Evolutionary conservation across 768 basidiomycete species (phyloP).

Genomic region (Lactarius psammicola): DNA sequence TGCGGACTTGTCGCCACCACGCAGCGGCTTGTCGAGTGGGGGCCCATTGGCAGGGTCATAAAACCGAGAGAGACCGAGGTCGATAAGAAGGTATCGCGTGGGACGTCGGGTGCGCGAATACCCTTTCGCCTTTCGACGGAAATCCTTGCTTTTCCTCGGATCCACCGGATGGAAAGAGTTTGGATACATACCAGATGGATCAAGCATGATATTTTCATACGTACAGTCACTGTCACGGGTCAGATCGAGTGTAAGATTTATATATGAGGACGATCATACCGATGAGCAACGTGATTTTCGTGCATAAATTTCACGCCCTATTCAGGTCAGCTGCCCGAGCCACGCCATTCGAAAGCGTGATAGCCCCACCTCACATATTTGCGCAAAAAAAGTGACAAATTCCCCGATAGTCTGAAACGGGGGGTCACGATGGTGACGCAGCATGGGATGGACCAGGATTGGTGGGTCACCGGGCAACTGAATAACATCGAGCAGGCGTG

Average conservation of each 20-base stretch:
- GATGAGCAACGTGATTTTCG: conserved; percentile 29
- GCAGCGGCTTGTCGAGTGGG: conserved; percentile 34
- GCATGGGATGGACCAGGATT: conserved; percentile 32
- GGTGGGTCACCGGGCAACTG: not conserved
- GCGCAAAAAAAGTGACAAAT: conserved; percentile 30
- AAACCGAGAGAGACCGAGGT: conserved; percentile 37
- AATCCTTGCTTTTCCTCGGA: conserved; percentile 27
- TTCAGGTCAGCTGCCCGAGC: not conserved
- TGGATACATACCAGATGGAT: conserved; percentile 33
- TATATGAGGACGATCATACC: conserved; percentile 32
- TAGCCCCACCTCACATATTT: conserved; percentile 28
- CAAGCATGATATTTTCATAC: conserved; percentile 31
- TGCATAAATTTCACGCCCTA: conserved; percentile 32
- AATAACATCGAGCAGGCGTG: not conserved
- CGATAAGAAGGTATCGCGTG: conserved; percentile 38
- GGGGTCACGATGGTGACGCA: conserved; percentile 32
- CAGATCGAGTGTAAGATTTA: not conserved
- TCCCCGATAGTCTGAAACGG: conserved; percentile 30
- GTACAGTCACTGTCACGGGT: conserved; percentile 6
- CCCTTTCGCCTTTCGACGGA: conserved; percentile 28
- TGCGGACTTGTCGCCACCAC: conserved; percentile 43
- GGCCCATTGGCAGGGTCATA: conserved; percentile 32
- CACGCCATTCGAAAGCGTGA: conserved; percentile 25
- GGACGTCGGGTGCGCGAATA: conserved; percentile 36
- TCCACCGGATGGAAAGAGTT: conserved; percentile 34